Percentiles rank a stretch among this genome's conserved stretches.
phyloP scores from a whole-genome alignment of 2,329 filamentous ascomycete species.

The Fusarium sacchari region DNA sequence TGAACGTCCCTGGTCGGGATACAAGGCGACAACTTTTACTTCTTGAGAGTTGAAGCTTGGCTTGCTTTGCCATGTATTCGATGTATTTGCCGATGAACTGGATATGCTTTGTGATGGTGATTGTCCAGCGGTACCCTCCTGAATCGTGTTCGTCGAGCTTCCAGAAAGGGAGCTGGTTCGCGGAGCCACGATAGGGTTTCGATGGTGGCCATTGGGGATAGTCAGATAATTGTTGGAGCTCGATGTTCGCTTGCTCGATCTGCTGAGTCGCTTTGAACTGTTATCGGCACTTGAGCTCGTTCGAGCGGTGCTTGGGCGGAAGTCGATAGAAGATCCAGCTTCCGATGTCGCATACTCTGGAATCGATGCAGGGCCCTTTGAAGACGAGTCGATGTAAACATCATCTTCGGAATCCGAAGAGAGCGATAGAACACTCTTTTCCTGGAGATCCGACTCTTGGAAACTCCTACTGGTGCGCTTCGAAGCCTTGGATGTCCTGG shows the following conservation, averaged over 20 bases:
- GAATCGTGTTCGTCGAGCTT: slow-evolving; percentile 40
- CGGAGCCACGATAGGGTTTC: slow-evolving; percentile 25
- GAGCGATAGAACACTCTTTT: slow-evolving; percentile 65
- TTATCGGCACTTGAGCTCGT: slow-evolving; percentile 41
- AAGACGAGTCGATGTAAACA: slow-evolving; percentile 30
- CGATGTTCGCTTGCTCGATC: slow-evolving; percentile 53
- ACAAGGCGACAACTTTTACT: slow-evolving; percentile 52
- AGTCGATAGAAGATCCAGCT: slow-evolving; percentile 34
- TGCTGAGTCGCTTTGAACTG: slow-evolving; percentile 42
- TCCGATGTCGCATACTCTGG: slow-evolving; percentile 42
- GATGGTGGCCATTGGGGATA: slow-evolving; percentile 47
- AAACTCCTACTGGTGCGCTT: slow-evolving; percentile 59
- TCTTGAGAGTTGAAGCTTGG: slow-evolving; percentile 51
- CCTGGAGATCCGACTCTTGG: slow-evolving; percentile 61
- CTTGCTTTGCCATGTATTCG: slow-evolving; percentile 47
- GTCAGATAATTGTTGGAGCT: slow-evolving; percentile 55
- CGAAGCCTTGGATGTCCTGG: slow-evolving; percentile 64
- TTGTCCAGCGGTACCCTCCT: slow-evolving; percentile 34
- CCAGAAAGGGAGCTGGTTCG: slow-evolving; percentile 42
- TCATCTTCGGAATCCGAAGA: slow-evolving; percentile 68
- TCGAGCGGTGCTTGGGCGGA: slow-evolving; percentile 35
- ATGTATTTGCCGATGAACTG: slow-evolving; percentile 50
- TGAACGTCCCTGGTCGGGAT: slow-evolving; percentile 44
- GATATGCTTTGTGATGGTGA: slow-evolving; percentile 49
- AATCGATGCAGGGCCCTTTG: slow-evolving; percentile 42